Conservation (phyloP, 83 land plant genomes). For the Diphasiastrum complanatum region DNA sequence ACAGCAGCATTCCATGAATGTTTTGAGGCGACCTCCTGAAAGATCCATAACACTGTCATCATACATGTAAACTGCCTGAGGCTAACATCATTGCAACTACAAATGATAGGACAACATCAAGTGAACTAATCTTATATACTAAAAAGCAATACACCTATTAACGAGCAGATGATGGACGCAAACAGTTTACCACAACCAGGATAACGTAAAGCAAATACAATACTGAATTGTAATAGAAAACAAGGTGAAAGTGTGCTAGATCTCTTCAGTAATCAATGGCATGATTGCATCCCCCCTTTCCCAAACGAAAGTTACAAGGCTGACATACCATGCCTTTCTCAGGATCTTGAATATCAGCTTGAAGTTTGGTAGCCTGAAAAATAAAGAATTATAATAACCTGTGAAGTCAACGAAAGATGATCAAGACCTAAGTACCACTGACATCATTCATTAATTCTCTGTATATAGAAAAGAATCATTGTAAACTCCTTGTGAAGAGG, state of each 20-base stretch:
- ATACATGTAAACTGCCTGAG: too few species aligned
- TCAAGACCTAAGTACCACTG: neutral
- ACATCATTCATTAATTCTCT: too few species aligned
- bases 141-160: neutral
- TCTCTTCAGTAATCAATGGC: too few species aligned
- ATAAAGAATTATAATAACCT: neutral
- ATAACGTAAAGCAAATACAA: too few species aligned
- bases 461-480: too few species aligned
- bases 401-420: neutral
- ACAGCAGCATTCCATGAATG: conserved; percentile 87
- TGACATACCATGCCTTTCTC: conserved; percentile 56
- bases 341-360: conserved; percentile 66
- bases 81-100: neutral
- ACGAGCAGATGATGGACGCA: neutral
- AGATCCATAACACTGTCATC: too few species aligned
- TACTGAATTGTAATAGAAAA: too few species aligned
- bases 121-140: neutral
- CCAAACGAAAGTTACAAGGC: neutral
- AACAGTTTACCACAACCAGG: too few species aligned
- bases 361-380: conserved; percentile 54
- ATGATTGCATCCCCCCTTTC: neutral
- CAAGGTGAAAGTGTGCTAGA: too few species aligned
- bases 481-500: too few species aligned
- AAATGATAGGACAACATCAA: too few species aligned
- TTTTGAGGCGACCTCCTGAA: conserved; percentile 45